Evolutionary conservation across 805 yeast species (phyloP).

Genomic region (Schizosaccharomyces lindneri): DNA sequence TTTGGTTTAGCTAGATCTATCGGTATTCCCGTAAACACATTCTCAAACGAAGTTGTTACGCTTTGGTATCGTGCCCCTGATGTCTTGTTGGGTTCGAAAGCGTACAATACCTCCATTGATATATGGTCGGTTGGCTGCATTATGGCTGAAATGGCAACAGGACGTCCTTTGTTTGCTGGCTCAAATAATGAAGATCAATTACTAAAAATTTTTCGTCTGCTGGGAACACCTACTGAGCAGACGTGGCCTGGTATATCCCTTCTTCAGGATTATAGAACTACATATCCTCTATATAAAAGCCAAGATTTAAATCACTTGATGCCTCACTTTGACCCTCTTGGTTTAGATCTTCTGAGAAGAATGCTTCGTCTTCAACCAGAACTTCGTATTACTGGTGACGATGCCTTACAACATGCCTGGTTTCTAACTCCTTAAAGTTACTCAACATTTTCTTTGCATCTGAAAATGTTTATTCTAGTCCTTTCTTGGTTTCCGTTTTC

Average conservation of each 20-base stretch:
- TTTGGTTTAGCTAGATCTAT: slow-evolving; percentile 93
- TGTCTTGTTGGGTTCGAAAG: slow-evolving; percentile 78
- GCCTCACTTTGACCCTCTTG: slow-evolving; percentile 45
- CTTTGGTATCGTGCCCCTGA: slow-evolving; percentile 97
- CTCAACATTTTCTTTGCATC: too few species aligned
- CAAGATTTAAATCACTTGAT: slow-evolving; percentile 55
- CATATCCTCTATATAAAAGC: slow-evolving; percentile 66
- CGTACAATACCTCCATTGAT: slow-evolving; percentile 88
- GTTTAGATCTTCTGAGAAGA: slow-evolving; percentile 38
- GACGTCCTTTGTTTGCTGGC: slow-evolving; percentile 90
- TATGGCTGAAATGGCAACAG: slow-evolving; percentile 95
- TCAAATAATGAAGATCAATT: slow-evolving; percentile 89
- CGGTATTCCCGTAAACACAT: slow-evolving; percentile 93
- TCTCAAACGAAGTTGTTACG: slow-evolving; percentile 91
- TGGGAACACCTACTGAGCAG: slow-evolving; percentile 91
- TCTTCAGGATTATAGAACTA: slow-evolving; percentile 63
- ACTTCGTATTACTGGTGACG: slow-evolving; percentile 12
- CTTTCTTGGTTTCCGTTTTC: too few species aligned
- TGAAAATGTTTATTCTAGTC: too few species aligned
- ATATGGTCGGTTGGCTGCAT: slow-evolving; percentile 98
- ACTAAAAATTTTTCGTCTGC: slow-evolving; percentile 64
- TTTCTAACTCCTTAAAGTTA: neutral
- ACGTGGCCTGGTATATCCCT: slow-evolving; percentile 95
- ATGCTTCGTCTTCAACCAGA: slow-evolving; percentile 30
- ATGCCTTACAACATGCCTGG: neutral